Evolutionary conservation across 805 yeast species (phyloP).

Genomic region (Blastobotrys attinorum): DNA sequence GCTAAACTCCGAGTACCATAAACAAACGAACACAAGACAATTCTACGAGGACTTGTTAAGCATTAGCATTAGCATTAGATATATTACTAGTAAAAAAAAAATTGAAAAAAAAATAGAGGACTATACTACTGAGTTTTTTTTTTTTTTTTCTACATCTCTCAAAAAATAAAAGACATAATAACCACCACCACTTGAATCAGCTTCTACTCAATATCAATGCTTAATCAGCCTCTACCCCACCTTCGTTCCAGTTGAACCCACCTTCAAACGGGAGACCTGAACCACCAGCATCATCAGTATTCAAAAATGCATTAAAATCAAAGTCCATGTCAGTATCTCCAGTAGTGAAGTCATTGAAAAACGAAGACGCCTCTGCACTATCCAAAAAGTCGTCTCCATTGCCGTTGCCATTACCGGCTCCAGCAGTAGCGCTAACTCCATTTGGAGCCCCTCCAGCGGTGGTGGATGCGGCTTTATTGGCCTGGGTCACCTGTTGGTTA

Average conservation of each 20-base stretch:
- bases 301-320: slow-evolving; percentile 39
- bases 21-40: no score
- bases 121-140: not conserved
- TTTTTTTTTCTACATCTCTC: not conserved
- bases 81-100: no score
- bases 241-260: slow-evolving; percentile 14
- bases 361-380: slow-evolving; percentile 28
- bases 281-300: slow-evolving; percentile 30
- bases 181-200: no score
- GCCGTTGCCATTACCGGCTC: not conserved
- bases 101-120: not conserved
- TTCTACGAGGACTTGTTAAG: no score
- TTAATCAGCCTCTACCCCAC: slow-evolving; percentile 10
- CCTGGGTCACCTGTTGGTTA: slow-evolving; percentile 3
- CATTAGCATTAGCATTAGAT: no score
- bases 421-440: not conserved
- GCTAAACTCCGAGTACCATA: no score
- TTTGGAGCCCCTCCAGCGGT: not conserved
- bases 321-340: slow-evolving; percentile 29
- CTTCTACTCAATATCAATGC: slow-evolving; percentile 4
- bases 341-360: slow-evolving; percentile 23
- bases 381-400: slow-evolving; percentile 25
- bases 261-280: slow-evolving; percentile 12
- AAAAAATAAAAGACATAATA: slow-evolving; percentile 5
- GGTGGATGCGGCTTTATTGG: slow-evolving; percentile 1